These are phyloP conservation scores for Paramecium sexaurelia DNA, from an alignment of 73 alveolate species.

Conservation along the genomic window DNA sequence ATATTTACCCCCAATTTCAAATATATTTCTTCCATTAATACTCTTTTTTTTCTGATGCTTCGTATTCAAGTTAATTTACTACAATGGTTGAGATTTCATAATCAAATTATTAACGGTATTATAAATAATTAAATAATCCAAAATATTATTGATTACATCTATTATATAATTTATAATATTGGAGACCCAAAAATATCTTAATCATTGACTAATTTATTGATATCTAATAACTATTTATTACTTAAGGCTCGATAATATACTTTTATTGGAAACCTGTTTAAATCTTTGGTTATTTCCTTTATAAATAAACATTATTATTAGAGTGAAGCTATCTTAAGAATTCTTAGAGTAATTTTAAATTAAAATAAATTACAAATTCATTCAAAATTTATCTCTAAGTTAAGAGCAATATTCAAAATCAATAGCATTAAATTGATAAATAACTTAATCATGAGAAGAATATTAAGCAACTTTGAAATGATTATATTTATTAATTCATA, in stretches of 20 bases:
- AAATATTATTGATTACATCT: conserved; percentile 29
- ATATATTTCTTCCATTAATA: conserved; percentile 23
- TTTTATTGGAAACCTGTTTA: conserved; percentile 67
- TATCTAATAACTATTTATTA: conserved; percentile 61
- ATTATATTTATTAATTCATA: background rate
- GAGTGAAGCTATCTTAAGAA: conserved; percentile 52
- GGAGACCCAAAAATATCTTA: conserved; percentile 66
- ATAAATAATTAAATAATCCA: conserved; percentile 16
- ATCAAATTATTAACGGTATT: conserved; percentile 43
- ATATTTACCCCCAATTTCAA: conserved; percentile 38
- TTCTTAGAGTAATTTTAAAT: background rate
- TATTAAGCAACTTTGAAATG: conserved; percentile 69
- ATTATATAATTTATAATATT: conserved; percentile 60
- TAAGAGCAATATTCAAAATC: background rate
- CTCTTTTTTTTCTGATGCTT: conserved; percentile 46
- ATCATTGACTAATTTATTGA: conserved; percentile 48
- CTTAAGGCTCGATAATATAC: background rate
- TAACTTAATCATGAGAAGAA: conserved; percentile 72
- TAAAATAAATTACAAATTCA: conserved; percentile 13
- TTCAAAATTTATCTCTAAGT: conserved; percentile 18
- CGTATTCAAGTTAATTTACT: conserved; percentile 21
- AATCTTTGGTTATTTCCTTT: conserved; percentile 66
- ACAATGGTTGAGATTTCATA: conserved; percentile 54
- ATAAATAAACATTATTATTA: conserved; percentile 62
- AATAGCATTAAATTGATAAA: conserved; percentile 45